Evolutionary conservation across 768 basidiomycete genomes (phyloP), one percentile per base, ranked within the genome.

Genomic region (Lactarius evosmus): DNA sequence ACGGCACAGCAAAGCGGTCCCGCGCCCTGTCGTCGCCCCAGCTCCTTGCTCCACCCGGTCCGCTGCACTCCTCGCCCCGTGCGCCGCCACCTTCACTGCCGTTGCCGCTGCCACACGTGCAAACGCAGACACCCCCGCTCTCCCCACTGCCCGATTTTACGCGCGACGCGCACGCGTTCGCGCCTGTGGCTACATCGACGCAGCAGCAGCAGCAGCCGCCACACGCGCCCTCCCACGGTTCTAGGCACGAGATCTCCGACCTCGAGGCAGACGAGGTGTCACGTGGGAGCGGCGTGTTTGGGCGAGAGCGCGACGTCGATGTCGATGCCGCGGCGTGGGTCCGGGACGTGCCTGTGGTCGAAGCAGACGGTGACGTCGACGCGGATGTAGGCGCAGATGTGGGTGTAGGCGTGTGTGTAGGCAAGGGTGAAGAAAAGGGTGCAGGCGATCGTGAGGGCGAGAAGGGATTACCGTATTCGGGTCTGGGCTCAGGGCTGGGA

Each of bases 301-400:
- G 84, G 70, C 77, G 78, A 66, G 87, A 86, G 63, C 78, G 86
- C 7, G 84, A 85, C 66, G 84, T 81, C 66, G 87, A 86, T 64
- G 78, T 86, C 4, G 84, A 85, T 66, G 84, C 80, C 66, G 78
- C 76, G 40, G 80, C 77, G 8, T 86, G 83, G 84, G 67, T 83
- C 69, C 77, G 72, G 49, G 79, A 82, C 67, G 67, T 75, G 34
- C 75, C 74, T 51, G 71, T 72, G 46, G 71, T 74, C 12, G 77
- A 75, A 32, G 69, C 71, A 40, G 58, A 68, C 40, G 40, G 32
- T 30, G 56, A 64, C 30, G 62, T 61, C 32, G 58, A 44, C 63
- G 46, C 9, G 11, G 46, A 49, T 9, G 46, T 8, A 6, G 50
- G 16, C 16, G 29, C 14, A 7, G 29, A 7, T 8, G 50, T 30